phyloP scores from a whole-genome alignment of 225 moss, liverwort and hornwort genomes.

The Bryoerythrophyllum caledonicum region DNA sequence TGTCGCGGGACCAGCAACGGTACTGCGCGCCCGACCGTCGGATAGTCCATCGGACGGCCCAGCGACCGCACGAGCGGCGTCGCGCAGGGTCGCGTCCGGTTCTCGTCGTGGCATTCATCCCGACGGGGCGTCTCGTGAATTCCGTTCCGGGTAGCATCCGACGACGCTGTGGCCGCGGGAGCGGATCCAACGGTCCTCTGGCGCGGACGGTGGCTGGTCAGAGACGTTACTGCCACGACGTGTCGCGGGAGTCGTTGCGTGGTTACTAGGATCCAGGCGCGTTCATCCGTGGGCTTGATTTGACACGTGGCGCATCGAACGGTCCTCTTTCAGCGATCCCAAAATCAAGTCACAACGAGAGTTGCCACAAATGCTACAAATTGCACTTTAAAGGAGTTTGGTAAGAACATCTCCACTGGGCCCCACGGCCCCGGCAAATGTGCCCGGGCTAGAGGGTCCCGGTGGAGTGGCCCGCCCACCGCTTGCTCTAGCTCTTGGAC shows the following conservation, averaged over 20 bases:
- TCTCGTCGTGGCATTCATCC: not conserved
- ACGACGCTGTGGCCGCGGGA: not conserved
- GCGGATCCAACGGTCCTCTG: conserved; percentile 16
- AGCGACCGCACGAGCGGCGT: not conserved
- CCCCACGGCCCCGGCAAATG: no score
- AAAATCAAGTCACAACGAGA: no score
- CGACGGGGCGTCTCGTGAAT: not conserved
- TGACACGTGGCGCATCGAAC: conserved; percentile 30
- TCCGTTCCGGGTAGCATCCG: not conserved
- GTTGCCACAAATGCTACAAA: no score
- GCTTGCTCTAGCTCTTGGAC: no score
- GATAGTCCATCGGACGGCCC: conserved; percentile 32
- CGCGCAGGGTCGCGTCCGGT: not conserved
- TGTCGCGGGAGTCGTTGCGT: not conserved
- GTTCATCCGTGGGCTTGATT: conserved; percentile 20
- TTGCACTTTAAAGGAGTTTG: no score
- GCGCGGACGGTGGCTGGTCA: not conserved
- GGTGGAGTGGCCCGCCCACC: no score
- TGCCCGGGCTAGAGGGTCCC: no score
- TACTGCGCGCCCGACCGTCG: conserved; percentile 34
- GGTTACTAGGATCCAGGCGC: not conserved
- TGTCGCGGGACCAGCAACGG: conserved; percentile 52
- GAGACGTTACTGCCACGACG: conserved; percentile 32
- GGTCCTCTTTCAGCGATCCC: conserved; percentile 23
- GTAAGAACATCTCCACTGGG: no score